A percentile compares a stretch with the other conserved stretches of the same genome.
These are phyloP conservation scores for Wickerhamiella dianesei DNA, from an alignment of 805 yeast species.

Conservation along the genomic window DNA sequence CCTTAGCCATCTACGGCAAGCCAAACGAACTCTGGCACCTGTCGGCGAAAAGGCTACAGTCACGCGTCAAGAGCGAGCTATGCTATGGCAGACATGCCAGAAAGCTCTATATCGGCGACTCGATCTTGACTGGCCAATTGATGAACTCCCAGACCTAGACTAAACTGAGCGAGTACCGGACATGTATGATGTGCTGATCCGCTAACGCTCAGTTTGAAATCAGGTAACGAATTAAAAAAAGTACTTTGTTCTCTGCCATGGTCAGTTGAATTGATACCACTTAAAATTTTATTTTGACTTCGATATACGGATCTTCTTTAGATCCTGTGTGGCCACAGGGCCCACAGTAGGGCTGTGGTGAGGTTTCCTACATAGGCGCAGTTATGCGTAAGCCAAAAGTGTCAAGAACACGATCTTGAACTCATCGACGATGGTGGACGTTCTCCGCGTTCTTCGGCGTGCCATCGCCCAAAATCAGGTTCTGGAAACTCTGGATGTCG, in stretches of 20 bases:
- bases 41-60: conserved; percentile 23
- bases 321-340: too few species aligned
- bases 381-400: background rate
- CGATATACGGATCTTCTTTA: background rate
- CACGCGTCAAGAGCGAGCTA: conserved; percentile 42
- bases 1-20: conserved; percentile 21
- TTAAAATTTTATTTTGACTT: too few species aligned
- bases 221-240: too few species aligned
- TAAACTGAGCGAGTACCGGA: too few species aligned
- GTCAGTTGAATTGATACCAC: background rate
- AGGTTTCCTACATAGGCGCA: background rate
- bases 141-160: conserved; percentile 3
- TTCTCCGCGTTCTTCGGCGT: conserved; percentile 9
- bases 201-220: too few species aligned
- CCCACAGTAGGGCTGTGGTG: background rate
- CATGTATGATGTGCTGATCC: too few species aligned
- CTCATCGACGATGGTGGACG: conserved; percentile 6
- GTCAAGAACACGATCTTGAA: background rate
- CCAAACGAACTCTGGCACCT: conserved; percentile 15
- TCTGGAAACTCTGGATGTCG: conserved; percentile 6
- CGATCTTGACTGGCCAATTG: conserved; percentile 44
- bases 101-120: conserved; percentile 41
- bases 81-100: conserved; percentile 55
- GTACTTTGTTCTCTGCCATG: background rate
- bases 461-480: conserved; percentile 7